phyloP scores from a whole-genome alignment of 257 asterid genomes.

The Scutellaria minor region DNA sequence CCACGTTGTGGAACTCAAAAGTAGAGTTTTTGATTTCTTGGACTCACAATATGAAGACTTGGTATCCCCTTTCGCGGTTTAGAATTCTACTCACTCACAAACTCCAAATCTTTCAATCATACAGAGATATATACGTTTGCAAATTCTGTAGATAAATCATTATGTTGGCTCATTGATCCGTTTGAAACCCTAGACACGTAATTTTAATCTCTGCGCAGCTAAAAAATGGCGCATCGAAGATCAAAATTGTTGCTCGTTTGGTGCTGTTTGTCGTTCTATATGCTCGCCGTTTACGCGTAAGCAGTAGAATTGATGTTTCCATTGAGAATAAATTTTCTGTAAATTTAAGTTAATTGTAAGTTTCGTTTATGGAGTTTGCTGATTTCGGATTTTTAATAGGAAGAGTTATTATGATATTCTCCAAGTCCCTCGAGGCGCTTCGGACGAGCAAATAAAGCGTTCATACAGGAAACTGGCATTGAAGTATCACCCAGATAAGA shows the following conservation, averaged over 20 bases:
- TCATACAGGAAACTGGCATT: constrained; percentile 90
- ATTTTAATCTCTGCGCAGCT: constrained; percentile 53
- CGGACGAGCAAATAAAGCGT: constrained; percentile 91
- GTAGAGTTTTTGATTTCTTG: no score
- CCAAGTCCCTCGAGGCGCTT: constrained; percentile 76
- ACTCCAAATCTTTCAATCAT: no score
- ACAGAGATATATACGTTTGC: no score
- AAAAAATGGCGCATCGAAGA: constrained; percentile 73
- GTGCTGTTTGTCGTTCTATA: constrained; percentile 51
- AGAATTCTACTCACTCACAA: no score
- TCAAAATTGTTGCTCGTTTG: constrained; percentile 54
- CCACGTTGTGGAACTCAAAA: no score
- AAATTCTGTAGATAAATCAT: no score
- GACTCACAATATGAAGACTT: no score
- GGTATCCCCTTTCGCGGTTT: no score
- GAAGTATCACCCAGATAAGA: constrained; percentile 93
- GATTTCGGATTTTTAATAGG: constrained; percentile 46
- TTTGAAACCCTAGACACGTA: not conserved
- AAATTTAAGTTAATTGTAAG: not conserved
- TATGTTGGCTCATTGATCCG: no score
- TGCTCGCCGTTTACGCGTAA: constrained; percentile 83
- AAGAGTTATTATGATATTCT: constrained; percentile 87
- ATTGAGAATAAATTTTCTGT: not conserved
- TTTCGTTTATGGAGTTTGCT: not conserved
- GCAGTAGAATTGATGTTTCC: constrained; percentile 32